Conservation (phyloP, 768 basidiomycete genomes). For the Auricularia sp. region DNA sequence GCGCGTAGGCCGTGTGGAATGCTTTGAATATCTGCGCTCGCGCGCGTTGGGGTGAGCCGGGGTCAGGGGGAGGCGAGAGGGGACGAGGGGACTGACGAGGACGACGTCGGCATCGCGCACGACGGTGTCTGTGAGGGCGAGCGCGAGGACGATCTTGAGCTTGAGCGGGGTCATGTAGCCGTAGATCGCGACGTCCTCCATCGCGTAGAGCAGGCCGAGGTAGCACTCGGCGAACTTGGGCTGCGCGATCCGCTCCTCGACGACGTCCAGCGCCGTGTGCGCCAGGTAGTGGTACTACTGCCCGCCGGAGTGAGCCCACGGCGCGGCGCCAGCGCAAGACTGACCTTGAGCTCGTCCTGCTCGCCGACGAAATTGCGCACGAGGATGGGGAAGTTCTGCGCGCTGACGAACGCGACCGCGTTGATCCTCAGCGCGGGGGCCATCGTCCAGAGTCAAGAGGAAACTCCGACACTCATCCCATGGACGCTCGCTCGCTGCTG, state of each 20-base stretch:
- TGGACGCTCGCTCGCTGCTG: conserved; percentile 65
- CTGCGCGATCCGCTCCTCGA: conserved; percentile 63
- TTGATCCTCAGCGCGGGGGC: conserved; percentile 59
- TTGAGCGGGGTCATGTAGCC: conserved; percentile 84
- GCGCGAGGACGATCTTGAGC: conserved; percentile 74
- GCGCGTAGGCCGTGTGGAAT: conserved; percentile 78
- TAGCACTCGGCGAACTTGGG: conserved; percentile 67
- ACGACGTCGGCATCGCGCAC: conserved; percentile 72
- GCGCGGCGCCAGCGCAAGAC: conserved; percentile 67
- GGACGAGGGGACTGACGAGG: conserved; percentile 37
- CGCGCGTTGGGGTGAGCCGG: background rate
- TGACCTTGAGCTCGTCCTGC: conserved; percentile 65
- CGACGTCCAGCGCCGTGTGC: conserved; percentile 80
- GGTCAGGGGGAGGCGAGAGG: background rate
- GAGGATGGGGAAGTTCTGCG: conserved; percentile 73
- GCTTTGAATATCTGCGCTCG: conserved; percentile 62
- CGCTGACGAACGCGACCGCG: conserved; percentile 78
- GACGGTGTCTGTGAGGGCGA: conserved; percentile 72
- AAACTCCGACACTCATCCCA: background rate
- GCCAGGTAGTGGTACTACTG: conserved; percentile 82
- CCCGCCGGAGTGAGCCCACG: no score
- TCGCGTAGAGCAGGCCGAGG: conserved; percentile 75
- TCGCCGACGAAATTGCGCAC: conserved; percentile 60
- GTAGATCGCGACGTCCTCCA: conserved; percentile 89
- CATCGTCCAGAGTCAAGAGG: conserved; percentile 28